Evolutionary conservation across 305 asterid genomes (phyloP), one percentile per base, ranked within the genome.

Genomic region (Stenogyne calaminthoides): DNA sequence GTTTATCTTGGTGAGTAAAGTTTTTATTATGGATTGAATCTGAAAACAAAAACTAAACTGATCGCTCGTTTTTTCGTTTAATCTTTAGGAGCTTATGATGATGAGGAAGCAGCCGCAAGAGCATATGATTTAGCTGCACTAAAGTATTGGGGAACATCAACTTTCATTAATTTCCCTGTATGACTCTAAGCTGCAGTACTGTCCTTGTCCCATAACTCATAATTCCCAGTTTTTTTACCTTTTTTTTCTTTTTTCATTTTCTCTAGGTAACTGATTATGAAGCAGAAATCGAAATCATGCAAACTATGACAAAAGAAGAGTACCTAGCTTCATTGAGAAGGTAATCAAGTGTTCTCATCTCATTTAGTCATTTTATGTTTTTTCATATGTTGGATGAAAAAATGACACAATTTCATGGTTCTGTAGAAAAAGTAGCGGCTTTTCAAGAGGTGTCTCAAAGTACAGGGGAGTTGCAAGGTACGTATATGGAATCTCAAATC

Each of bases 381-480:
- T 14, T 14, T 54, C 22, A 12, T 37, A n/a, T n/a, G 73, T 32
- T 32, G 36, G 40, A 49, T 56, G 61, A 29, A 72, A 42, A 11
- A 55, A 20, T 49, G 49, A 59, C 18, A 47, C 72, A 19, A 6
- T n/a, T 67, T n/a, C 12, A 64, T 34, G 51, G 37, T 25, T 11
- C 25, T 79, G 39, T 61, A 91, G 96, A 74, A 88, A 77, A 70
- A 91, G 96, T 66, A 88, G 95, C 69, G 95, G 96, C 58, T 89
- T 91, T 60, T 82, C 96, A 42, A 87, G 97, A 81, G 97, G 97
- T 32, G 90, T 88, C 36, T 91, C 97, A 0, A 91, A 89, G 82
- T 89, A 87, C 78, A 89, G 95, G 84, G 97, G 97, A 72, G 97
- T 91, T n/a, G 97, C 97, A 12, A 86, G 95, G 97, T 91, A 76